Percentiles rank a stretch among this genome's conserved stretches.
Evolutionary conservation across 192 early-diverging fungal species (phyloP).

Genomic region (Podila horticola): DNA sequence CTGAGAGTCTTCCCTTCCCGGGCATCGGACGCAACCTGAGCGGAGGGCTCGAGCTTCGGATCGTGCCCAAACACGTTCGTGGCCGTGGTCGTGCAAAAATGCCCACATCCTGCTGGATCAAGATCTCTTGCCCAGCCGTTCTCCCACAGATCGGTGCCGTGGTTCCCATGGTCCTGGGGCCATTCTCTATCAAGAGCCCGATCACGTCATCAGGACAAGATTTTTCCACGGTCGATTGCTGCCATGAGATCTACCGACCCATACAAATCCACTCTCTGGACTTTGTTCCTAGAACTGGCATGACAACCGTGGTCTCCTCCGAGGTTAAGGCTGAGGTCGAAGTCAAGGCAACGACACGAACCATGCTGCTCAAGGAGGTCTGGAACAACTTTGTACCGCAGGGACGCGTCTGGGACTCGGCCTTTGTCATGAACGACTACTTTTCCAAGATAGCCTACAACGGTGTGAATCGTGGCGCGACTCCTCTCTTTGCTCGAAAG

Average conservation of each 20-base stretch:
- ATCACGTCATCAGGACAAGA: background rate
- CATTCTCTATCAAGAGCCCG: background rate
- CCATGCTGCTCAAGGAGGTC: slow-evolving; percentile 40
- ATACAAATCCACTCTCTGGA: slow-evolving; percentile 6
- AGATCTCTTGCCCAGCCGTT: background rate
- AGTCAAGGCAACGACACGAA: background rate
- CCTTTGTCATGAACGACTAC: slow-evolving; percentile 50
- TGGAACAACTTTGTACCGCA: slow-evolving; percentile 57
- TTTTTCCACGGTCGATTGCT: background rate
- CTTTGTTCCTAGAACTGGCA: background rate
- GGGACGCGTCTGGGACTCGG: slow-evolving; percentile 64
- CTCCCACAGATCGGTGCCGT: background rate
- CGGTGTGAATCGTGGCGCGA: background rate
- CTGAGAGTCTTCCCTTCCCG: background rate
- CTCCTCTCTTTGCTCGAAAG: slow-evolving; percentile 40
- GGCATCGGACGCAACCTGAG: background rate
- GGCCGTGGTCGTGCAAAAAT: background rate
- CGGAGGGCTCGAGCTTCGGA: background rate
- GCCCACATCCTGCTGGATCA: background rate
- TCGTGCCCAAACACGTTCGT: background rate
- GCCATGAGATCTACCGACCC: slow-evolving; percentile 13
- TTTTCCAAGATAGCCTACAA: slow-evolving; percentile 29
- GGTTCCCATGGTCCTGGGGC: slow-evolving; percentile 15
- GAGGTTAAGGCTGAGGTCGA: background rate
- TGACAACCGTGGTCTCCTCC: background rate